Percentiles rank a stretch among this genome's conserved stretches.
phyloP scores from a whole-genome alignment of 768 basidiomycete genomes.

The Termitomyces sp. region DNA sequence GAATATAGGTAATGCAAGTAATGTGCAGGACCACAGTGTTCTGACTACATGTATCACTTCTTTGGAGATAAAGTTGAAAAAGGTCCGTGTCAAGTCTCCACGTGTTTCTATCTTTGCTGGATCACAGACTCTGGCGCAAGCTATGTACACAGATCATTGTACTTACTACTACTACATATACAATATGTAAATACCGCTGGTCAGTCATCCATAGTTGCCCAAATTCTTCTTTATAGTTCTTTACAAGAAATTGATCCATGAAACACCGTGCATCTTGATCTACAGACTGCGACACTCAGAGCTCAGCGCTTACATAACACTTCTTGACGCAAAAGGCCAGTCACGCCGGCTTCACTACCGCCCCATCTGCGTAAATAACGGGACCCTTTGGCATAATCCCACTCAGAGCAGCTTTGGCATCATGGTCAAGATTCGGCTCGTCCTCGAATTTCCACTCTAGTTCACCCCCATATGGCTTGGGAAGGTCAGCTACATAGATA shows the following conservation, averaged over 20 bases:
- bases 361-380: conserved; percentile 41
- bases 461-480: conserved; percentile 67
- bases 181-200: background rate
- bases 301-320: background rate
- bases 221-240: background rate
- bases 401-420: conserved; percentile 37
- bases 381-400: conserved; percentile 53
- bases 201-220: background rate
- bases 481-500: conserved; percentile 42
- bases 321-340: too few species aligned
- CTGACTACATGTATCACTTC: background rate
- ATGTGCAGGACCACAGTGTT: too few species aligned
- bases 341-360: conserved; percentile 13
- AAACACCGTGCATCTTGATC: background rate
- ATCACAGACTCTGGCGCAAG: background rate
- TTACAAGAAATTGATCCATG: background rate
- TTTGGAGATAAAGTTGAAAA: background rate
- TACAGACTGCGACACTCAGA: background rate
- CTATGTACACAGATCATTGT: too few species aligned
- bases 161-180: too few species aligned
- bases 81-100: too few species aligned
- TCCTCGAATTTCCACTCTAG: conserved; percentile 68
- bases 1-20: too few species aligned
- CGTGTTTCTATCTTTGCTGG: too few species aligned
- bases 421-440: conserved; percentile 58